These are phyloP conservation scores for Yamadazyma akitaensis DNA, from an alignment of 805 yeast genomes.

Conservation along the genomic window DNA sequence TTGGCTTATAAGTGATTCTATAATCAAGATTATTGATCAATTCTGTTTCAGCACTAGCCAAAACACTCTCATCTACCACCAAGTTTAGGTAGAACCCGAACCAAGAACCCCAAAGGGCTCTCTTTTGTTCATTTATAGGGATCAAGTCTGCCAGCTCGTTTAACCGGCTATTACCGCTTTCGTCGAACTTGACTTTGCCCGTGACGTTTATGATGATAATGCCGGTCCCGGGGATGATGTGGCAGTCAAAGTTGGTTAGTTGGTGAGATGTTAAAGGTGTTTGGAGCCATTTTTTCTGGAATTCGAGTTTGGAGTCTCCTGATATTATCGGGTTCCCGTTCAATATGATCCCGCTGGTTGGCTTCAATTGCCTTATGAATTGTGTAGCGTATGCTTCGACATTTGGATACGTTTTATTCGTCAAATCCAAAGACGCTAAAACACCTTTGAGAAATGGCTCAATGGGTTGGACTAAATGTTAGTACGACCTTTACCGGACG, in stretches of 20 bases:
- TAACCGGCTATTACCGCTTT: slow-evolving; percentile 62
- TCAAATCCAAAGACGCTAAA: slow-evolving; percentile 34
- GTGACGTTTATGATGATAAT: slow-evolving; percentile 48
- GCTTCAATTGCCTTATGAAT: slow-evolving; percentile 50
- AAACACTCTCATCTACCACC: slow-evolving; percentile 53
- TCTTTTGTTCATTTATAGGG: slow-evolving; percentile 17
- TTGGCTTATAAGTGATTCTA: slow-evolving; percentile 62
- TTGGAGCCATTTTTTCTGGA: slow-evolving; percentile 57
- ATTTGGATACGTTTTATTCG: slow-evolving; percentile 26
- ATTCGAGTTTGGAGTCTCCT: slow-evolving; percentile 38
- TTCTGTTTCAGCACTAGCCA: slow-evolving; percentile 33
- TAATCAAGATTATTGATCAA: slow-evolving; percentile 61
- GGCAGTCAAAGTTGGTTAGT: slow-evolving; percentile 62
- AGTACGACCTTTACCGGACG: slow-evolving; percentile 5
- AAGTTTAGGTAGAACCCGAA: slow-evolving; percentile 62
- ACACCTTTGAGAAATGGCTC: slow-evolving; percentile 39
- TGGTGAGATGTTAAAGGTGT: slow-evolving; percentile 61
- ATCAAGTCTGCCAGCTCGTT: slow-evolving; percentile 63
- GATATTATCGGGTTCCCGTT: slow-evolving; percentile 54
- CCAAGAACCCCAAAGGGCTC: slow-evolving; percentile 67
- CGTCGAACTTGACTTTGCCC: slow-evolving; percentile 72
- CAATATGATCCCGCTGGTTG: slow-evolving; percentile 50
- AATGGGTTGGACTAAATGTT: slow-evolving; percentile 24
- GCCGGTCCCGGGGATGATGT: slow-evolving; percentile 63
- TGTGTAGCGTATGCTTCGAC: slow-evolving; percentile 42